phyloP scores from a whole-genome alignment of 2,329 filamentous ascomycete species.

The Verruconis gallopava region DNA sequence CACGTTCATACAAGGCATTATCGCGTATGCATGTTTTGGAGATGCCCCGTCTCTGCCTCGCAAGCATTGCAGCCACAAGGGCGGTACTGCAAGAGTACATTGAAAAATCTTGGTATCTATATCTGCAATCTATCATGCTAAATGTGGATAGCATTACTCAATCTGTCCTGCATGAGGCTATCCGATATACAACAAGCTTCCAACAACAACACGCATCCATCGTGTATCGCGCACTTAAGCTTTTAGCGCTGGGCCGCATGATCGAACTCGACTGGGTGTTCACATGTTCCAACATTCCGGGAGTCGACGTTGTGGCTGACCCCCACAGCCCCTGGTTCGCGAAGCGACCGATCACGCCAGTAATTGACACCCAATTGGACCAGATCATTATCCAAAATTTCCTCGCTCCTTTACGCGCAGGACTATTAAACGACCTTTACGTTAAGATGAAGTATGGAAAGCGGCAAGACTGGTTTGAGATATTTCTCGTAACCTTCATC shows the following conservation, averaged over 20 bases:
- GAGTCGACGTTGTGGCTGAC: conserved; percentile 8
- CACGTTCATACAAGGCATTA: conserved; percentile 11
- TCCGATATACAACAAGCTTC: conserved; percentile 1
- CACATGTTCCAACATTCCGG: conserved; percentile 6
- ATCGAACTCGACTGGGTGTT: conserved; percentile 13
- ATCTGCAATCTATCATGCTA: conserved; percentile 1
- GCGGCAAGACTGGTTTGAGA: conserved; percentile 12
- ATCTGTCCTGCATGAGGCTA: conserved; percentile 10
- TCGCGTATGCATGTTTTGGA: conserved; percentile 8
- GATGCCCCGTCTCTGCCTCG: conserved; percentile 12
- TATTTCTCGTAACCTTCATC: conserved; percentile 11
- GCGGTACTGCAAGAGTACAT: conserved; percentile 11
- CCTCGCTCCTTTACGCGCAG: conserved; percentile 9
- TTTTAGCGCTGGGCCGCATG: conserved; percentile 11
- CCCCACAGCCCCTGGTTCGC: conserved; percentile 8
- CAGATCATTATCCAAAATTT: conserved; percentile 12
- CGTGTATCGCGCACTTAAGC: not conserved
- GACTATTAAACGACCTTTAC: conserved; percentile 10
- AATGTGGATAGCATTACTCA: conserved; percentile 9
- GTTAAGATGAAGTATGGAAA: conserved; percentile 7
- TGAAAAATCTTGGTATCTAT: conserved; percentile 5
- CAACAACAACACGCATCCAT: conserved; percentile 4
- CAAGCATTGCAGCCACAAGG: conserved; percentile 5
- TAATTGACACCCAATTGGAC: conserved; percentile 14
- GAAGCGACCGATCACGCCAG: conserved; percentile 12